Base-by-base conservation (phyloP, 2,329 filamentous ascomycete species). In the Alternaria novae-zelandiae region DNA sequence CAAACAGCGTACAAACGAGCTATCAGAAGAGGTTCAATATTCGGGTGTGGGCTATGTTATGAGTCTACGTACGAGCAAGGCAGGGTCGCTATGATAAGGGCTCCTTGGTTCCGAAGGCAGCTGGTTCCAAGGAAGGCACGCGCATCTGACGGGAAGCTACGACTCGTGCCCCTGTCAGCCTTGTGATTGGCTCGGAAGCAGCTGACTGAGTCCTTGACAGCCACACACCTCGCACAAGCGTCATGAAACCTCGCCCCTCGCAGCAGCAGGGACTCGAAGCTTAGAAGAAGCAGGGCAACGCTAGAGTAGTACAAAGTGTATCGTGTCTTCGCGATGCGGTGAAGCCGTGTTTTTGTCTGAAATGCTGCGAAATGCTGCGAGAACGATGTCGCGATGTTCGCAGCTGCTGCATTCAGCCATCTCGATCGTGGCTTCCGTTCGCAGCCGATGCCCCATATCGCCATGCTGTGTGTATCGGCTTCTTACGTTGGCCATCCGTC, bases 401-500 rank as follows among this genome's bases (percentile, higher is more conserved):
- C 30, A 21, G 25, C 49, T 30, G 25, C 49, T 30, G 49, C 25
- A 36, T 30, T 32, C 59, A 53, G 25, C 46, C 36, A 28, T 51
- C 13, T 45, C 50, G 20, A 46, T 54, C 55, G 57, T 54, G 60
- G 49, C 57, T 62, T 75, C 75, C 74, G 73, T 70, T 64, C 62
- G 65, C 72, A 71, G 68, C 75, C 76, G 75, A 74, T 57, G 59
- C 67, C 69, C 59, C 63, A 65, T 63, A 54, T 32, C 65, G 60
- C 63, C 61, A 21, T 46, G 50, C 17, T 41, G 23, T 67, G 63
- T 28, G 32, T 15, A 59, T 54, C 60, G 60, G 60, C 60, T 59
- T 57, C 32, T 55, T 58, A 56, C 55, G 46, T 36, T 54, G 53
- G 28, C 68, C 71, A 72, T 69, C 64, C 69, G 64, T 55, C 70